These are phyloP conservation scores for Phytopythium ostracodes DNA, from an alignment of 352 stramenopile species.

Conservation along the genomic window DNA sequence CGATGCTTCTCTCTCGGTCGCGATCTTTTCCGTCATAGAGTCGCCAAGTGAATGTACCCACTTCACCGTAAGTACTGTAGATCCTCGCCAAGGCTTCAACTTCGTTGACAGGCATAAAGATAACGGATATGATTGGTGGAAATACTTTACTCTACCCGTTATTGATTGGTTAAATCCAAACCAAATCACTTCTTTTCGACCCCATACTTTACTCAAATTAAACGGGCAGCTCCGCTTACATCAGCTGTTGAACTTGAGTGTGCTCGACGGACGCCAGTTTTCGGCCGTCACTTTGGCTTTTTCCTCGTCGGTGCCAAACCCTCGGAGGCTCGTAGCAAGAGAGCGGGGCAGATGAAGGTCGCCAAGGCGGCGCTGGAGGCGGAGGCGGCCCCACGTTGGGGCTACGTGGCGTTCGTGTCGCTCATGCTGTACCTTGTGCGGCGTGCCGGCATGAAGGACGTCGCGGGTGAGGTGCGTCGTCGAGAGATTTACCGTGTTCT, in stretches of 20 bases:
- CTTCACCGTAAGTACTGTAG: neutral
- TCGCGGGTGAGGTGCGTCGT: slow-evolving; percentile 31
- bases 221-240: neutral
- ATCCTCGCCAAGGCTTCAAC: neutral
- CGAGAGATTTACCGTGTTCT: neutral
- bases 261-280: neutral
- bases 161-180: neutral
- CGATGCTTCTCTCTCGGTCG: neutral
- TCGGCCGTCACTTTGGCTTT: neutral
- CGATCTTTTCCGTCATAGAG: neutral
- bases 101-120: neutral
- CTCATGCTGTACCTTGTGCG: slow-evolving; percentile 38
- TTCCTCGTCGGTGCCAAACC: neutral
- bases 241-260: neutral
- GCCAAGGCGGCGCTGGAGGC: slow-evolving; percentile 19
- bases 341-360: slow-evolving; percentile 30
- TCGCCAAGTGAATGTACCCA: neutral
- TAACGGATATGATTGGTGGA: neutral
- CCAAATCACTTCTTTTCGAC: neutral
- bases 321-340: neutral
- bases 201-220: neutral
- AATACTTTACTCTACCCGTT: neutral
- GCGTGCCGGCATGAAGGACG: slow-evolving; percentile 40
- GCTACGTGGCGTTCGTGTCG: slow-evolving; percentile 32
- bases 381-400: slow-evolving; percentile 26